Evolutionary conservation across 257 asterid genomes (phyloP), one percentile per base, ranked within the genome.

Genomic region (Ocimum tenuiflorum): DNA sequence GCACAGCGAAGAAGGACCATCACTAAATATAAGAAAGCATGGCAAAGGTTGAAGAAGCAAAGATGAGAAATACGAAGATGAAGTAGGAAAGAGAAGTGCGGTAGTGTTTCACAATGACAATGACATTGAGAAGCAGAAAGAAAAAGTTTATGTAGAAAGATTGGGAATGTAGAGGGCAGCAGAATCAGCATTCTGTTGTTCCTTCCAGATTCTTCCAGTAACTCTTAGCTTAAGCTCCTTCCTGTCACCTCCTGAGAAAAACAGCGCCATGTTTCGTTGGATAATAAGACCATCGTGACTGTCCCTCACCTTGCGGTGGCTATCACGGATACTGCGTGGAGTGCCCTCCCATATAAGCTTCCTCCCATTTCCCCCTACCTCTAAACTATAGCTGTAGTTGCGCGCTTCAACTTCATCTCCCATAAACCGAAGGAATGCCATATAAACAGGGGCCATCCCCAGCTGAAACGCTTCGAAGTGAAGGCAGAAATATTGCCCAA

Each of bases 151-250:
- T 82, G 79, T 88, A 75, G 82, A 80, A 49, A 82, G 80, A 60
- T 88, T 88, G 4, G 96, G 91, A 65, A 81, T 83, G 82, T 85
- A 84, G 60, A 82, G 85, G 17, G 81, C 89, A 18, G 81, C 78
- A 20, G 7, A 3, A 6, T 88, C 96, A 5, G 83, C 79, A 55
- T 81, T 86, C 72, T 84, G 96, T 18, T 86, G 94, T 63, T 88
- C 91, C 62, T 88, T 86, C 94, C 94, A 88, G 67, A 86, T 86
- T 69, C 42, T 36, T 6, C 42, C 42, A 36, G 41, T 36, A 36
- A 7, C 42, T 36, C 42, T 36, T 0, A 36, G 42, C 10, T 36
- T 36, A 2, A 36, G 42, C 42, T 36, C 42, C 42, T 36, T 36
- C 42, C 42, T 36, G 10, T 36, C 42, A 4, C 42, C 42, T 6